A percentile compares a stretch with the other conserved stretches of the same genome.
Evolutionary conservation across 306 rosid species (phyloP).

Genomic region (Mimosa bimucronata): DNA sequence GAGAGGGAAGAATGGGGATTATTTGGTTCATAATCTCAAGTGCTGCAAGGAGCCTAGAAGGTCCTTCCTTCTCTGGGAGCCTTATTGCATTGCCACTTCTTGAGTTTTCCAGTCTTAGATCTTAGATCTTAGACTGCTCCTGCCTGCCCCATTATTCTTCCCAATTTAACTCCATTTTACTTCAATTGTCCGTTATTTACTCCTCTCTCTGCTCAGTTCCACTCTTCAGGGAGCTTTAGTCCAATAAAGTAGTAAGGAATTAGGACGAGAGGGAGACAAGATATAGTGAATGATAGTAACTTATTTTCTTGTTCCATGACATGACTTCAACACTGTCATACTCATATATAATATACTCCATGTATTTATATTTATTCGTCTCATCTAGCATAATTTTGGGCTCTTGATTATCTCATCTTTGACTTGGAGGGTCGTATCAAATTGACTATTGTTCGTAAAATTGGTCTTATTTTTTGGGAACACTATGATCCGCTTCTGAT

Average conservation of each 20-base stretch:
- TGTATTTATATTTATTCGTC: background rate
- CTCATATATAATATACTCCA: background rate
- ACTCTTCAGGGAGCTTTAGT: constrained; percentile 43
- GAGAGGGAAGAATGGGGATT: constrained; percentile 75
- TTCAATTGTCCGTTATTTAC: constrained; percentile 35
- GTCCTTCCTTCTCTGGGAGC: constrained; percentile 77
- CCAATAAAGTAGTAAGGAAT: constrained; percentile 48
- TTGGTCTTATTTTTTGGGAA: constrained; percentile 56
- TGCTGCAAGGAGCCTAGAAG: constrained; percentile 78
- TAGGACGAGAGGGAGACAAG: background rate
- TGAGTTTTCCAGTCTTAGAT: constrained; percentile 34
- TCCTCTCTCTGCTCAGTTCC: constrained; percentile 37
- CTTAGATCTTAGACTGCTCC: background rate
- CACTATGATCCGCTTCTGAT: constrained; percentile 65
- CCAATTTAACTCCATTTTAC: constrained; percentile 38
- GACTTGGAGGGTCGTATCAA: constrained; percentile 50
- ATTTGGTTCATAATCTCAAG: constrained; percentile 63
- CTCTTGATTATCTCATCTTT: constrained; percentile 47
- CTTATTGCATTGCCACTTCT: constrained; percentile 90
- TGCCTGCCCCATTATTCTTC: constrained; percentile 16
- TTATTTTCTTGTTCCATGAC: constrained; percentile 40
- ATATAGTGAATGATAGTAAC: constrained; percentile 22
- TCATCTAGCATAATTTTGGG: background rate
- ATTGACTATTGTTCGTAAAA: constrained; percentile 44
- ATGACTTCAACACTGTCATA: constrained; percentile 40